Percentiles rank a stretch among this genome's conserved stretches.
These are phyloP conservation scores for Crithidia sp. DNA, from an alignment of 208 protist species.

Conservation along the genomic window DNA sequence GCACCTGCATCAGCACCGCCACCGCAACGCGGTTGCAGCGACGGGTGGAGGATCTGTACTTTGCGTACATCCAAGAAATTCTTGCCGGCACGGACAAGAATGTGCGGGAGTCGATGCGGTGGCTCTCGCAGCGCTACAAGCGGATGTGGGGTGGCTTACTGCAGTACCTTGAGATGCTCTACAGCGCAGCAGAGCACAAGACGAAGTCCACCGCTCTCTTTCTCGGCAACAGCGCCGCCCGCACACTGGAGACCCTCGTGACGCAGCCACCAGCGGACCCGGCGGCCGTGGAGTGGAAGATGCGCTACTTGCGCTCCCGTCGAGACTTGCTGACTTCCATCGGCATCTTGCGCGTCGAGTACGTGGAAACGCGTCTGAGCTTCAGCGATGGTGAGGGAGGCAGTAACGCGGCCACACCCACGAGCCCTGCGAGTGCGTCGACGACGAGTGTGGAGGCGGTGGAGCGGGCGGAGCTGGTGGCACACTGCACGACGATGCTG, in stretches of 20 bases:
- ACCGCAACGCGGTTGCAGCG: conserved; percentile 36
- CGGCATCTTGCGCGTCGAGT: conserved; percentile 77
- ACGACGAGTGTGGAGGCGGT: conserved; percentile 3
- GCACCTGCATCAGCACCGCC: conserved; percentile 68
- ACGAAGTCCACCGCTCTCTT: neutral
- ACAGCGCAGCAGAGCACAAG: conserved; percentile 31
- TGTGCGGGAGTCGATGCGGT: conserved; percentile 40
- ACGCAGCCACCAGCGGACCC: conserved; percentile 18
- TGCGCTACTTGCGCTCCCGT: conserved; percentile 51
- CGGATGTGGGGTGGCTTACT: conserved; percentile 71
- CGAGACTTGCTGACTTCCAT: conserved; percentile 43
- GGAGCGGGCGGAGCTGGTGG: conserved; percentile 24
- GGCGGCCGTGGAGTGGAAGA: conserved; percentile 60
- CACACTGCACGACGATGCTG: conserved; percentile 19
- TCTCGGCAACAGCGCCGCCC: neutral
- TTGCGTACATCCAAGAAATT: conserved; percentile 48
- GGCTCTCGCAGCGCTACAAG: conserved; percentile 78
- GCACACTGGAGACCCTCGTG: conserved; percentile 14
- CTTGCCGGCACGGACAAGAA: conserved; percentile 39
- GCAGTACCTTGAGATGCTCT: conserved; percentile 57
- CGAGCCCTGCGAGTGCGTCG: conserved; percentile 5
- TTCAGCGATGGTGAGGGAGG: conserved; percentile 7
- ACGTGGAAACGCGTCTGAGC: conserved; percentile 35
- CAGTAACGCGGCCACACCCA: too few relatives aligned
- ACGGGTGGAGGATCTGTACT: conserved; percentile 51